Evolutionary conservation across 352 stramenopile genomes (phyloP).

Genomic region (Globisporangium barbulae): DNA sequence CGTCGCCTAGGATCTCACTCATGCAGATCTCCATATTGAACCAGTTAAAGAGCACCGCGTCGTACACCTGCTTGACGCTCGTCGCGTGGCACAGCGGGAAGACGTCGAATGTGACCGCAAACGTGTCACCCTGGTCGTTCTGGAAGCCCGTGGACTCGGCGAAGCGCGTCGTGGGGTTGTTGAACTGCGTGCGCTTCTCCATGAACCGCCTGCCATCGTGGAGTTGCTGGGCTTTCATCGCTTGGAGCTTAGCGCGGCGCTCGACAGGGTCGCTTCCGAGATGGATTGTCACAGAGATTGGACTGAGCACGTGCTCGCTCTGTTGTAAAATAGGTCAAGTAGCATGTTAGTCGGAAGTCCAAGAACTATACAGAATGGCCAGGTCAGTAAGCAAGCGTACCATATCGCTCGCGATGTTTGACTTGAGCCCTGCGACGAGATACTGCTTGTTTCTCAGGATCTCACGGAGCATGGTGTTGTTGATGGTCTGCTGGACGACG

Average conservation of each 20-base stretch:
- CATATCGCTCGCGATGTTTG: conserved; percentile 2
- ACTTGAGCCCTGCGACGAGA: conserved; percentile 10
- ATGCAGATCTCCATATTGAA: conserved; percentile 15
- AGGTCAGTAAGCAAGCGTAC: background rate
- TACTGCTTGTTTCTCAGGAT: conserved; percentile 12
- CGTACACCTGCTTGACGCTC: conserved; percentile 16
- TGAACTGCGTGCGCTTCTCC: conserved; percentile 21
- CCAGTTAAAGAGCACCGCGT: conserved; percentile 14
- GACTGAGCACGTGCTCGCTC: conserved; percentile 4
- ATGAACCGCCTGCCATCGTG: conserved; percentile 20
- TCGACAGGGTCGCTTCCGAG: background rate
- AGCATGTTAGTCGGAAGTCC: background rate
- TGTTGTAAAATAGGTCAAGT: background rate
- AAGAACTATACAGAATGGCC: background rate
- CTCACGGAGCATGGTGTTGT: conserved; percentile 8
- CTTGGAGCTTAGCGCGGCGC: background rate
- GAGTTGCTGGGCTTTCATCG: conserved; percentile 1
- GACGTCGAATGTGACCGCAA: conserved; percentile 37
- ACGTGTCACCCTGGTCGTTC: conserved; percentile 37
- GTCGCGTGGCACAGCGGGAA: conserved; percentile 9
- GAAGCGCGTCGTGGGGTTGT: conserved; percentile 17
- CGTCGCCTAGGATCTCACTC: conserved; percentile 7
- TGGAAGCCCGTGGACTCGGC: conserved; percentile 31
- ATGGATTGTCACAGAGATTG: background rate
- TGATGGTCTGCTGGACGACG: conserved; percentile 4